phyloP scores from a whole-genome alignment of 83 land plant genomes.

The Larix sibirica region DNA sequence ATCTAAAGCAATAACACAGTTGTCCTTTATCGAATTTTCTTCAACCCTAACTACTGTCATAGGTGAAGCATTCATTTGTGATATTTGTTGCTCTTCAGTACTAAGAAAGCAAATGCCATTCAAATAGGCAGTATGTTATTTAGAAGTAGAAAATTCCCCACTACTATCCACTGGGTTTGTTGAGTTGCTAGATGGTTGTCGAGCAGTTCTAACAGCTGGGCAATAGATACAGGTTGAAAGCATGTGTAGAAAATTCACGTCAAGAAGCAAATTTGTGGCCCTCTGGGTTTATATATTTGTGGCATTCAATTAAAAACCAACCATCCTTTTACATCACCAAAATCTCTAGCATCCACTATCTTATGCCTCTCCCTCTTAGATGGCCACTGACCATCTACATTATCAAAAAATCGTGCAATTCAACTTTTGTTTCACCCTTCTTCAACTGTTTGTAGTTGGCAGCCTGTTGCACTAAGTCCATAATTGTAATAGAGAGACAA shows the following conservation, averaged over 20 bases:
- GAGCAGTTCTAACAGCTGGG: not conserved
- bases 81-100: not conserved
- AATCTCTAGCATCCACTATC: too few relatives aligned
- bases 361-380: too few relatives aligned
- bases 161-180: not conserved
- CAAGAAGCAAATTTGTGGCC: conserved; percentile 53
- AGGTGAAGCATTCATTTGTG: not conserved
- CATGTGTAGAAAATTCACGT: conserved; percentile 47
- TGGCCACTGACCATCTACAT: too few relatives aligned
- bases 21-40: not conserved
- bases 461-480: conserved; percentile 69
- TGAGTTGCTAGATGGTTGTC: not conserved
- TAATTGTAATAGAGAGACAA: conserved; percentile 31
- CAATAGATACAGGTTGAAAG: conserved; percentile 23
- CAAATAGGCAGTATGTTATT: not conserved
- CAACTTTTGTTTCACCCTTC: conserved; percentile 71
- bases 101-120: not conserved
- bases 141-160: not conserved
- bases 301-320: too few relatives aligned
- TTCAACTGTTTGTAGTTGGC: conserved; percentile 70
- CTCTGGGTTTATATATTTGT: conserved; percentile 29
- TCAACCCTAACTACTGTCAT: not conserved
- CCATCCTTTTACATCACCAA: too few relatives aligned
- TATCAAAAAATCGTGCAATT: not conserved
- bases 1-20: not conserved